Evolutionary conservation across 2,329 filamentous ascomycete species (phyloP), one percentile per base, ranked within the genome.

Genomic region (Cladophialophora exuberans): DNA sequence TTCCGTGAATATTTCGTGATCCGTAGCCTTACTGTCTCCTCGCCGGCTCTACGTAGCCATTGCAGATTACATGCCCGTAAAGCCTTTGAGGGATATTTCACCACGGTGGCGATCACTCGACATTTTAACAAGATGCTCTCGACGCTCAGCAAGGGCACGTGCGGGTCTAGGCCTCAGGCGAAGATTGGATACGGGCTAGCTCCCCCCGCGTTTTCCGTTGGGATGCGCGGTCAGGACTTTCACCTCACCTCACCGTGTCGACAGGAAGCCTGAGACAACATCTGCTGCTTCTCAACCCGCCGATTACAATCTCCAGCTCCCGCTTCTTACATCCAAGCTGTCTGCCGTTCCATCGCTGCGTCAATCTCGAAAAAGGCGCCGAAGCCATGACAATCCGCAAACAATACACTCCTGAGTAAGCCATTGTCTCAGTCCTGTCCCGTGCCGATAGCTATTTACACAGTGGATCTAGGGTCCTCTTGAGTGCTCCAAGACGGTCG

Each of bases 401-500:
- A 35, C 47, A 51, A 20, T 61, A 58, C 45, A 58, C 55, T 3
- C 58, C 58, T 26, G 58, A 61, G 58, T 61, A 61, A 58, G 58
- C 46, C 13, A 18, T 38, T 43, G 20, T 28, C 30, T 42, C 26
- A 13, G 3, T 47, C 44, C 15, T 43, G n/a, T 25, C n/a, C 48
- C 7, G 33, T 45, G 35, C 15, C 13, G 26, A 25, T 25, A 7
- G 33, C 25, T 15, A 43, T 26, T 4, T 26, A 38, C 42, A 55
- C 39, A 56, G 26, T 15, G 10, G 42, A 5, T 22, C 11, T 26
- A 77, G 75, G 68, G 72, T 76, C 42, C 70, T 79, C 31, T 68
- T 79, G 52, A 72, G 71, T 60, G 75, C 76, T 50, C 76, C 76
- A 26, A 69, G 76, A 56, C 69, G 76, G 57, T 76, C 74, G 28